Conservation (phyloP, 139 green algal genomes). For the Picochlorum sp. region DNA sequence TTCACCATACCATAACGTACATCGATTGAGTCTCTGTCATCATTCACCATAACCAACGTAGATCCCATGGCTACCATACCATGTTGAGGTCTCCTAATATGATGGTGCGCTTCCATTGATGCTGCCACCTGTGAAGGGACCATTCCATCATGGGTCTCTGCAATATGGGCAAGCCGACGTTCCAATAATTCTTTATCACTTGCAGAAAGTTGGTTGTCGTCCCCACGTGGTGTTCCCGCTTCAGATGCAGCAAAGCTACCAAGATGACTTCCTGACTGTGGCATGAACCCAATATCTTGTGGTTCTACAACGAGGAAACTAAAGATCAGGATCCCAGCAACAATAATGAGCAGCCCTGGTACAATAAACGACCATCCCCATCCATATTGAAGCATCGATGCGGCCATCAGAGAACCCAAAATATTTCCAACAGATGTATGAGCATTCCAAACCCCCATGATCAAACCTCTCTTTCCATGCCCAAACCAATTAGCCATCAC, state of each 20-base stretch:
- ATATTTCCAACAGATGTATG: conserved; percentile 93
- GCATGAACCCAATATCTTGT: conserved; percentile 58
- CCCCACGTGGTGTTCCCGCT: conserved; percentile 9
- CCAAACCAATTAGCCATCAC: conserved; percentile 94
- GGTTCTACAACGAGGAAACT: conserved; percentile 74
- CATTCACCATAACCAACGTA: conserved; percentile 27
- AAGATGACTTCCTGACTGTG: conserved; percentile 23
- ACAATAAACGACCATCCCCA: conserved; percentile 90
- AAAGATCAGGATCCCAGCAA: conserved; percentile 47
- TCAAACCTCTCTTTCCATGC: conserved; percentile 81
- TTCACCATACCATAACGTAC: neutral
- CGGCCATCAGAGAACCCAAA: conserved; percentile 70
- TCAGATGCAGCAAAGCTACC: conserved; percentile 13
- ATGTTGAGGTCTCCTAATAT: conserved; percentile 15
- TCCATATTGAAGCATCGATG: conserved; percentile 55
- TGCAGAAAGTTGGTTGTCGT: conserved; percentile 11
- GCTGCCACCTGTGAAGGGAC: conserved; percentile 17
- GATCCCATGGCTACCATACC: conserved; percentile 30
- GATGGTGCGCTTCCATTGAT: conserved; percentile 25
- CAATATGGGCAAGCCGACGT: conserved; percentile 15
- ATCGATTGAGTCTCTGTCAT: conserved; percentile 14
- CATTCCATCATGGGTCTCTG: conserved; percentile 12
- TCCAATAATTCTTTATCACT: conserved; percentile 26
- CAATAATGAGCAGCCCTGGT: conserved; percentile 39
- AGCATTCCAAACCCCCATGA: conserved; percentile 96